Evolutionary conservation across 352 stramenopile genomes (phyloP).

Genomic region (Phytophthora idaei): DNA sequence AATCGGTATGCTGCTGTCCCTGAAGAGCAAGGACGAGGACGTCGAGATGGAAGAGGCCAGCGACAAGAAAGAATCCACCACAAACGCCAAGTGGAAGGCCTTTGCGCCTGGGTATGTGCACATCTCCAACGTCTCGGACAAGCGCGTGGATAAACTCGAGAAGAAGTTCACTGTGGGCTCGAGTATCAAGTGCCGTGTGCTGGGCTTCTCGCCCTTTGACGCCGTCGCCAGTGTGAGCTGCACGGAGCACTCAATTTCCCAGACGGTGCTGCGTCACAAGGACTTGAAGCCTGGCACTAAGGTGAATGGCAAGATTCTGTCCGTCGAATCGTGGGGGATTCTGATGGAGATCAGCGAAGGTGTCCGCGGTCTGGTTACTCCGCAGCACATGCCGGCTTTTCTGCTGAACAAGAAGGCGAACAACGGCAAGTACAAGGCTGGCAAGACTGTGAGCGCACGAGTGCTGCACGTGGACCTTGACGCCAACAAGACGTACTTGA

Average conservation of each 20-base stretch:
- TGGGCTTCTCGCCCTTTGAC: constrained; percentile 88
- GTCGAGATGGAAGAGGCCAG: constrained; percentile 57
- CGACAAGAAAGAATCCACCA: constrained; percentile 32
- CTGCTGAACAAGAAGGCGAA: constrained; percentile 67
- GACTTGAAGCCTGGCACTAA: constrained; percentile 79
- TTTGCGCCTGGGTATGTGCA: constrained; percentile 88
- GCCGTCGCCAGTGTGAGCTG: constrained; percentile 84
- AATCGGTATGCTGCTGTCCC: constrained; percentile 88
- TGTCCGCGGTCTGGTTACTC: constrained; percentile 74
- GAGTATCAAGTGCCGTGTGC: constrained; percentile 71
- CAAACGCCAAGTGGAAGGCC: constrained; percentile 75
- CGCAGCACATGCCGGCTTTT: constrained; percentile 81
- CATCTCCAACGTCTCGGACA: constrained; percentile 87
- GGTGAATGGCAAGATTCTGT: constrained; percentile 82
- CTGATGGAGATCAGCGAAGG: constrained; percentile 88
- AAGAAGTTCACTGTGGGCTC: constrained; percentile 81
- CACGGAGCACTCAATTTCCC: constrained; percentile 75
- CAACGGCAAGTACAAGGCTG: constrained; percentile 79
- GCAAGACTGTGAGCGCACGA: constrained; percentile 76
- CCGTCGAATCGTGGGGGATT: constrained; percentile 83
- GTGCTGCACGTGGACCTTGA: constrained; percentile 88
- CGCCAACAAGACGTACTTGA: constrained; percentile 93
- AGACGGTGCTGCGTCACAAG: constrained; percentile 80
- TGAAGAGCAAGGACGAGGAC: constrained; percentile 54
- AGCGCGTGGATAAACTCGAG: constrained; percentile 87